phyloP scores from a whole-genome alignment of 768 basidiomycete species.

The Guyanaporus albipodus region DNA sequence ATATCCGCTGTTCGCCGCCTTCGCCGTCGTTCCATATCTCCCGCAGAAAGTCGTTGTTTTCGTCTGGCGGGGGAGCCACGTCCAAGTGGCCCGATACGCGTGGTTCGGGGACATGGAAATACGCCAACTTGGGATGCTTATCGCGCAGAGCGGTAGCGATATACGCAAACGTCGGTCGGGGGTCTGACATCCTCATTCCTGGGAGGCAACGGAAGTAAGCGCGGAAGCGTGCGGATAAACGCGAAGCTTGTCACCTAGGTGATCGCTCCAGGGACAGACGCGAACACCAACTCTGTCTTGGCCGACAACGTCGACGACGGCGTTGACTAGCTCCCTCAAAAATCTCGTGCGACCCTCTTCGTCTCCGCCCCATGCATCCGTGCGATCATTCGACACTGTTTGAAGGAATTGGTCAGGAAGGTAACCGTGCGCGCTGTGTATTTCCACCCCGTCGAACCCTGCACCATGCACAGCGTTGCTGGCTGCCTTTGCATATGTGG shows the following conservation, averaged over 20 bases:
- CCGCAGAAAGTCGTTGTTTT: not conserved
- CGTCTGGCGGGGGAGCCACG: not conserved
- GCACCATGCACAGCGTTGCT: constrained; percentile 21
- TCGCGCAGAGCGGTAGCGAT: constrained; percentile 29
- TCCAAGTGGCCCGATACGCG: not conserved
- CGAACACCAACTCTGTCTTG: constrained; percentile 49
- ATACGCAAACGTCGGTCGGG: constrained; percentile 15
- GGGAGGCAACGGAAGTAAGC: too few relatives aligned
- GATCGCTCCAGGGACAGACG: constrained; percentile 50
- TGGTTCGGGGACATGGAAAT: not conserved
- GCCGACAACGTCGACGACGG: constrained; percentile 50
- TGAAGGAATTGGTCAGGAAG: not conserved
- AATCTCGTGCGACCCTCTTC: constrained; percentile 58
- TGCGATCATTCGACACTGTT: not conserved
- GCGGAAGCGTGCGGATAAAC: too few relatives aligned
- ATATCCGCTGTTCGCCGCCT: not conserved
- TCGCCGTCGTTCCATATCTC: not conserved
- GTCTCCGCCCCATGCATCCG: not conserved
- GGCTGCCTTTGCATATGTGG: constrained; percentile 29
- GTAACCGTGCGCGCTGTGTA: constrained; percentile 43
- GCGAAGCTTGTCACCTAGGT: constrained; percentile 31
- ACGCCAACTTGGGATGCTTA: not conserved
- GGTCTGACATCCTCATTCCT: constrained; percentile 53
- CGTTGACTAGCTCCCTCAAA: constrained; percentile 48
- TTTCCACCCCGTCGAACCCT: constrained; percentile 45